Conservation (phyloP, 345 rosid genomes). For the Pseudoturritis turrita region DNA sequence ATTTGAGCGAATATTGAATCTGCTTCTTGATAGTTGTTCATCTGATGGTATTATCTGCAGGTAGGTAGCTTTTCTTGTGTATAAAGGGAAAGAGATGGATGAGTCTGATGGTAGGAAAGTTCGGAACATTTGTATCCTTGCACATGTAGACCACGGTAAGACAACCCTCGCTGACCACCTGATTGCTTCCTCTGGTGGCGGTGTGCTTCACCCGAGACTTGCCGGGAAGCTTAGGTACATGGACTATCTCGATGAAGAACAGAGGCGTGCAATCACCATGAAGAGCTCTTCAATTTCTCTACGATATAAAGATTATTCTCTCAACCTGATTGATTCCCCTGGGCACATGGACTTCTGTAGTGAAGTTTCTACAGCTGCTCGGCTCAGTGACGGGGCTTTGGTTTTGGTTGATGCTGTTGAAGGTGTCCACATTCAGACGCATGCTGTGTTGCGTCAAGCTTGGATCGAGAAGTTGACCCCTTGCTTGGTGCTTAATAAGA, state of each 20-base stretch:
- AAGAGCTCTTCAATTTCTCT: conserved; percentile 91
- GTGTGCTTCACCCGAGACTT: conserved; percentile 69
- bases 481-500: conserved; percentile 89
- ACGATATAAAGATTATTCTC: conserved; percentile 43
- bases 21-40: not conserved
- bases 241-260: conserved; percentile 97
- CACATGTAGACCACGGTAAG: conserved; percentile 97
- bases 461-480: conserved; percentile 95
- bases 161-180: conserved; percentile 93
- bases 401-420: conserved; percentile 96
- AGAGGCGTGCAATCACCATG: conserved; percentile 95
- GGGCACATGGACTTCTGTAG: conserved; percentile 99
- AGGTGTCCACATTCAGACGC: conserved; percentile 92
- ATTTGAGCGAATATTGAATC: not conserved
- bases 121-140: conserved; percentile 80
- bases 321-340: conserved; percentile 88
- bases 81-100: conserved; percentile 26
- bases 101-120: conserved; percentile 46
- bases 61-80: not conserved
- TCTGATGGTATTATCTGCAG: not conserved
- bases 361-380: conserved; percentile 90
- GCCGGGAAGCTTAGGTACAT: conserved; percentile 83
- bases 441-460: conserved; percentile 81
- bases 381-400: conserved; percentile 87
- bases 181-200: conserved; percentile 78